Evolutionary conservation across 2,329 filamentous ascomycete species (phyloP).

Genomic region (Hymenoscyphus fraxineus): DNA sequence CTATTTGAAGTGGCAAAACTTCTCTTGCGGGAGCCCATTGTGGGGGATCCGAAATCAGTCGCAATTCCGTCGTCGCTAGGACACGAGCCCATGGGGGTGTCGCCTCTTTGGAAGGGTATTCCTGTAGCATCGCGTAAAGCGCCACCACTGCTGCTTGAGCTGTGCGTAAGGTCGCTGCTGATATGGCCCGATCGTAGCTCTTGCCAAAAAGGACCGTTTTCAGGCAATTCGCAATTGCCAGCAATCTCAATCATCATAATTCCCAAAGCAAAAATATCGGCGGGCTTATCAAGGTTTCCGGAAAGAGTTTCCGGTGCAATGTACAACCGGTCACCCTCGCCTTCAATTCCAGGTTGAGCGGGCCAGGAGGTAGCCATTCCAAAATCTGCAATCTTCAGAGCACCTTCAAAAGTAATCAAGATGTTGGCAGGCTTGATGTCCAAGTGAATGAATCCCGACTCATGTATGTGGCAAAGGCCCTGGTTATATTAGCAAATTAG

Average conservation of each 20-base stretch:
- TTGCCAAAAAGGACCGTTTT: slow-evolving; percentile 89
- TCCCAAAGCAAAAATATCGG: slow-evolving; percentile 90
- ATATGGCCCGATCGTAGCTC: slow-evolving; percentile 85
- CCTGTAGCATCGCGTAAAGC: slow-evolving; percentile 73
- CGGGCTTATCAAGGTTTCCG: slow-evolving; percentile 82
- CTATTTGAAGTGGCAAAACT: slow-evolving; percentile 28
- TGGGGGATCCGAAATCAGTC: slow-evolving; percentile 38
- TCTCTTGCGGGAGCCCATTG: slow-evolving; percentile 30
- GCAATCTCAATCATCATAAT: slow-evolving; percentile 94
- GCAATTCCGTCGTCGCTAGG: slow-evolving; percentile 40
- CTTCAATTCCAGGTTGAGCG: slow-evolving; percentile 71
- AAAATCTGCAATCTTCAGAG: slow-evolving; percentile 83
- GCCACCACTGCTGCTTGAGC: slow-evolving; percentile 69
- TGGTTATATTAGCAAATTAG: slow-evolving; percentile 39
- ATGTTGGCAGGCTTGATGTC: slow-evolving; percentile 85
- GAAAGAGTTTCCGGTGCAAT: slow-evolving; percentile 89
- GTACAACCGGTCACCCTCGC: slow-evolving; percentile 94
- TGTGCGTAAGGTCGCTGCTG: slow-evolving; percentile 82
- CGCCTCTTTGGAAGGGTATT: slow-evolving; percentile 50
- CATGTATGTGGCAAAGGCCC: slow-evolving; percentile 88
- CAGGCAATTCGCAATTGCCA: slow-evolving; percentile 87
- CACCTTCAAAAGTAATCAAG: slow-evolving; percentile 75
- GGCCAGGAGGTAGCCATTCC: slow-evolving; percentile 78
- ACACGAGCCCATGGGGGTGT: slow-evolving; percentile 31
- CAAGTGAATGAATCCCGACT: slow-evolving; percentile 79